Evolutionary conservation across 2,329 filamentous ascomycete genomes (phyloP).

Genomic region (Penicillium sp.): DNA sequence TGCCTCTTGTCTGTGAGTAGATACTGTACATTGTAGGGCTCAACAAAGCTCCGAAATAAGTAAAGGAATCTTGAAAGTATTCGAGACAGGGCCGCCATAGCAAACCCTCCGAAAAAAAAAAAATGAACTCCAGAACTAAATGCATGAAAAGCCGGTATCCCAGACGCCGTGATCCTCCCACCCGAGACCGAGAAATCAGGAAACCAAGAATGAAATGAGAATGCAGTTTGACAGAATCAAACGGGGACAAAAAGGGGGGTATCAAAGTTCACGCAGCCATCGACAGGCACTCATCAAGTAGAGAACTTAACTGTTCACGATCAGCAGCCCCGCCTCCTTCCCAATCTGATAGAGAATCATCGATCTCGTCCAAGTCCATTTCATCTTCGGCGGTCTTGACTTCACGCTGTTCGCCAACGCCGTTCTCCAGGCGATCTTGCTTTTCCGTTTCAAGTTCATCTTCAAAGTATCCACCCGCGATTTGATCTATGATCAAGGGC

Average conservation of each 20-base stretch:
- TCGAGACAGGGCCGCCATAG: constrained; percentile 12
- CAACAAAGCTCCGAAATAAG: constrained; percentile 6
- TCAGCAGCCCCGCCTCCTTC: constrained; percentile 38
- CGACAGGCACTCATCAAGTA: constrained; percentile 44
- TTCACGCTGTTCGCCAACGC: constrained; percentile 17
- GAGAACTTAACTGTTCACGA: constrained; percentile 36
- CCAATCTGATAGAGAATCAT: constrained; percentile 34
- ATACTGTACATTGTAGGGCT: constrained; percentile 22
- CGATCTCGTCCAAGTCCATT: constrained; percentile 42
- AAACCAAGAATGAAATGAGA: constrained; percentile 11
- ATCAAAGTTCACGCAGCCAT: constrained; percentile 37
- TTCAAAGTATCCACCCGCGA: constrained; percentile 70
- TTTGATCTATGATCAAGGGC: constrained; percentile 68
- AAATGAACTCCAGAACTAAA: constrained; percentile 26
- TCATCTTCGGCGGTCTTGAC: constrained; percentile 30
- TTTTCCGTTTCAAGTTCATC: constrained; percentile 63
- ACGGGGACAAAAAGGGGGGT: constrained; percentile 6
- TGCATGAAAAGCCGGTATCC: constrained; percentile 28
- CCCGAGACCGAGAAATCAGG: constrained; percentile 17
- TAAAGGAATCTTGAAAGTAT: constrained; percentile 10
- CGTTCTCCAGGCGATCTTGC: constrained; percentile 32
- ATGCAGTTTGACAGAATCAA: not conserved
- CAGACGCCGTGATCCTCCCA: constrained; percentile 31
- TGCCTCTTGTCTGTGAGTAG: constrained; percentile 6
- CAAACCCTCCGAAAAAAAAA: constrained; percentile 18